Conservation (phyloP, 495 filamentous ascomycete genomes). For the Penicillium parvum region DNA sequence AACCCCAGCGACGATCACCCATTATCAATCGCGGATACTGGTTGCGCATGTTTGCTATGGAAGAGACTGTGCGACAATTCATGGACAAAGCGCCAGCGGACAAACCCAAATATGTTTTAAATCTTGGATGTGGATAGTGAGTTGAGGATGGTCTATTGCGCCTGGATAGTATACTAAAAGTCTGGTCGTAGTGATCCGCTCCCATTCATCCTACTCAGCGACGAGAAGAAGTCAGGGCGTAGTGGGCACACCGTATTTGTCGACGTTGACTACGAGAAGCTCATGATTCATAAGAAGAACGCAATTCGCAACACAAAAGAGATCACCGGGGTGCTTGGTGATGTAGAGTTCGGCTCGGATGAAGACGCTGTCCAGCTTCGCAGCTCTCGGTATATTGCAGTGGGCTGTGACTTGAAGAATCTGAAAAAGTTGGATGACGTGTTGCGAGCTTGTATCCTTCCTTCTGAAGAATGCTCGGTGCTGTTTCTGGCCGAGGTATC, state of each 20-base stretch:
- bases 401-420: conserved; percentile 71
- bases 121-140: conserved; percentile 89
- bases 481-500: conserved; percentile 88
- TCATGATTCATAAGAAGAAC: conserved; percentile 70
- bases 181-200: conserved; percentile 67
- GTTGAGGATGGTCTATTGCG: conserved; percentile 32
- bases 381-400: conserved; percentile 67
- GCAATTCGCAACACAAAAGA: conserved; percentile 58
- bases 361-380: conserved; percentile 49
- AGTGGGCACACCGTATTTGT: conserved; percentile 58
- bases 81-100: conserved; percentile 49
- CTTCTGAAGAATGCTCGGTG: conserved; percentile 50
- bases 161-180: conserved; percentile 24
- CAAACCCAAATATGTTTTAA: conserved; percentile 71
- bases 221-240: conserved; percentile 50
- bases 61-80: conserved; percentile 66
- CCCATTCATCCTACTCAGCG: conserved; percentile 75
- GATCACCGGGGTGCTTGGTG: conserved; percentile 48
- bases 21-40: conserved; percentile 87
- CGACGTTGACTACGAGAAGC: conserved; percentile 80
- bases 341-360: conserved; percentile 42
- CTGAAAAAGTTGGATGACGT: conserved; percentile 54
- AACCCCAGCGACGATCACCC: conserved; percentile 72
- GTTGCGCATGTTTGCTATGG: conserved; percentile 77
- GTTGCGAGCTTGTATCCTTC: conserved; percentile 51